These are phyloP conservation scores for Phytophthora megakarya DNA, from an alignment of 352 stramenopile species.

Conservation along the genomic window DNA sequence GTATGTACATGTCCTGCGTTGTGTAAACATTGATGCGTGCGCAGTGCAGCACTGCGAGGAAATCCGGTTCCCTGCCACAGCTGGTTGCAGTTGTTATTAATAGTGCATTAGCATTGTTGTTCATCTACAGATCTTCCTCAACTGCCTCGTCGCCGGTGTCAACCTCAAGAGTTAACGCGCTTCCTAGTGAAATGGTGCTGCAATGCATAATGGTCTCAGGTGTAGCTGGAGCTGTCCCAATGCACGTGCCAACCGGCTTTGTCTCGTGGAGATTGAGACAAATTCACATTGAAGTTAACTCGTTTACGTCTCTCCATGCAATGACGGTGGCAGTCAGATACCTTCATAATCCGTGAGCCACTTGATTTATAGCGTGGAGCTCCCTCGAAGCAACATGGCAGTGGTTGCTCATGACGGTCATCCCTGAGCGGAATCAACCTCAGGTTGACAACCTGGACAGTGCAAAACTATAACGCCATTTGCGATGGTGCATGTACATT, in stretches of 20 bases:
- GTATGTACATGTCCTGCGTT: background rate
- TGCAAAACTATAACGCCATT: too few relatives aligned
- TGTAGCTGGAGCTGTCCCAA: slow-evolving; percentile 14
- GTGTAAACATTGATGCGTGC: slow-evolving; percentile 34
- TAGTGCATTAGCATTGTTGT: background rate
- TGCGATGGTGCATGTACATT: slow-evolving; percentile 14
- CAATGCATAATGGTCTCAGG: slow-evolving; percentile 21
- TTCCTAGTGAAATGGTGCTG: slow-evolving; percentile 34
- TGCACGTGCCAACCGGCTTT: slow-evolving; percentile 5
- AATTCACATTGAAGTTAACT: slow-evolving; percentile 33
- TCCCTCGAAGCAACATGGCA: slow-evolving; percentile 9
- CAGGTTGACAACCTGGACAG: too few relatives aligned
- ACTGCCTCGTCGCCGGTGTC: slow-evolving; percentile 28
- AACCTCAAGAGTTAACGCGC: slow-evolving; percentile 19
- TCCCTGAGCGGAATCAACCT: too few relatives aligned
- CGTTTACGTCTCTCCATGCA: slow-evolving; percentile 4
- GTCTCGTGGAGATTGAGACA: background rate
- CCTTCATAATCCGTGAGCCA: slow-evolving; percentile 11
- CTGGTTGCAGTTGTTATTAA: slow-evolving; percentile 35
- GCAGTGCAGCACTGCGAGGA: slow-evolving; percentile 4
- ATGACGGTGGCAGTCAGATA: background rate
- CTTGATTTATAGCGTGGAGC: slow-evolving; percentile 18
- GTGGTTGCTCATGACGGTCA: slow-evolving; percentile 27
- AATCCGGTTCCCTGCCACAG: slow-evolving; percentile 22
- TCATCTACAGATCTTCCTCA: slow-evolving; percentile 14